phyloP scores from a whole-genome alignment of 306 rosid genomes.

The Cajanus cajan region DNA sequence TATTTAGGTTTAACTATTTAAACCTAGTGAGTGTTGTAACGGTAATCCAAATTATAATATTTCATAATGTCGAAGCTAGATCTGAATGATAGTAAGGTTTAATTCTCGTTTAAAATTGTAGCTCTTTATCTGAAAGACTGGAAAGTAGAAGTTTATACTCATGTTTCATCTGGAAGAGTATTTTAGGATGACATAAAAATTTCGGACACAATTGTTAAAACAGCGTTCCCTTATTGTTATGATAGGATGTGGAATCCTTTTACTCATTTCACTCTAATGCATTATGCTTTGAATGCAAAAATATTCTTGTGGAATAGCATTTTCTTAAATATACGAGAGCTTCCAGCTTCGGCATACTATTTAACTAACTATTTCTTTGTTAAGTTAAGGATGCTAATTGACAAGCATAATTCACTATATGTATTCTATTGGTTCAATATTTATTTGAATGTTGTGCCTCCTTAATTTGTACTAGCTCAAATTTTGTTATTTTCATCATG shows the following conservation, averaged over 20 bases:
- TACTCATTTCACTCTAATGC: neutral
- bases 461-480: neutral
- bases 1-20: neutral
- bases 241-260: neutral
- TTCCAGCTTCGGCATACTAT: neutral
- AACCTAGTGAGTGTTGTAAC: neutral
- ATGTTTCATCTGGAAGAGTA: neutral
- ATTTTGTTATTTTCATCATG: neutral
- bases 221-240: neutral
- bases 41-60: neutral
- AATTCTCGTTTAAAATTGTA: neutral
- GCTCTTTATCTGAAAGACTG: neutral
- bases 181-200: neutral
- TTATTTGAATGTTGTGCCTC: slow-evolving; percentile 2
- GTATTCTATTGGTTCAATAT: slow-evolving; percentile 1
- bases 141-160: neutral
- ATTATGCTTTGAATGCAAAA: neutral
- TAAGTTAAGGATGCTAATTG: neutral
- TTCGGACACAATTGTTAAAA: neutral
- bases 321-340: neutral
- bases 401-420: neutral
- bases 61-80: neutral
- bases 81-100: neutral
- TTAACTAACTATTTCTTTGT: neutral
- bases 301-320: neutral